Percentiles rank a stretch among this genome's conserved stretches.
These are phyloP conservation scores for Epichloe brachyelytri DNA, from an alignment of 2,329 filamentous ascomycete genomes.

Conservation along the genomic window DNA sequence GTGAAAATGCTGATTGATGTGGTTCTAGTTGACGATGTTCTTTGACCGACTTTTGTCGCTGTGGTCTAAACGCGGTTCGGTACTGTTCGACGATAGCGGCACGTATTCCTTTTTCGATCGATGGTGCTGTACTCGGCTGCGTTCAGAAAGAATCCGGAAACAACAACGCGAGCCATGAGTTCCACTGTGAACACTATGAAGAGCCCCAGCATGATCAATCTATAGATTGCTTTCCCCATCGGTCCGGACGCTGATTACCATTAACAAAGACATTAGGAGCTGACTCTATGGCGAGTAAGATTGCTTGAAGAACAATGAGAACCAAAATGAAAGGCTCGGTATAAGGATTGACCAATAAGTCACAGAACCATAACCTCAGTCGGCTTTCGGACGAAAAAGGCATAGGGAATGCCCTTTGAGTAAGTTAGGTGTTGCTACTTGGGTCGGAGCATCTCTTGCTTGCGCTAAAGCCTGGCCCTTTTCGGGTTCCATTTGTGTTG, in stretches of 20 bases:
- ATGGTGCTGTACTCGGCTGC: constrained; percentile 86
- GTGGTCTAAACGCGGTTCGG: constrained; percentile 66
- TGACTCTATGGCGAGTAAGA: constrained; percentile 79
- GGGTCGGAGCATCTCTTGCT: not conserved
- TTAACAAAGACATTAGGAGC: constrained; percentile 54
- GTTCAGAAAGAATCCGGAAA: constrained; percentile 88
- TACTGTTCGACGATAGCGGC: constrained; percentile 66
- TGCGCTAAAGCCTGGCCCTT: constrained; percentile 22
- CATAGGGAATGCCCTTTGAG: constrained; percentile 77
- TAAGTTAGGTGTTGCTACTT: constrained; percentile 44
- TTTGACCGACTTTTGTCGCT: constrained; percentile 57
- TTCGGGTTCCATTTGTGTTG: constrained; percentile 30
- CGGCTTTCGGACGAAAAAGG: constrained; percentile 63
- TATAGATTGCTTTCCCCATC: constrained; percentile 56
- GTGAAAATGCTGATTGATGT: constrained; percentile 53
- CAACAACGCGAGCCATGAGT: constrained; percentile 68
- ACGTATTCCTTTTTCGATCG: constrained; percentile 63
- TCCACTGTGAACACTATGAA: constrained; percentile 89
- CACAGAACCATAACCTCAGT: constrained; percentile 62
- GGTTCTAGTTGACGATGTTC: constrained; percentile 32
- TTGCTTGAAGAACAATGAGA: constrained; percentile 75
- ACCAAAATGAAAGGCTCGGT: constrained; percentile 79
- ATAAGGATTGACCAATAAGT: constrained; percentile 72
- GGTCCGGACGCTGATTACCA: constrained; percentile 43
- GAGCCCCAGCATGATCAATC: constrained; percentile 72